phyloP scores from a whole-genome alignment of 805 yeast species.

The Ogataea thermomethanolica region DNA sequence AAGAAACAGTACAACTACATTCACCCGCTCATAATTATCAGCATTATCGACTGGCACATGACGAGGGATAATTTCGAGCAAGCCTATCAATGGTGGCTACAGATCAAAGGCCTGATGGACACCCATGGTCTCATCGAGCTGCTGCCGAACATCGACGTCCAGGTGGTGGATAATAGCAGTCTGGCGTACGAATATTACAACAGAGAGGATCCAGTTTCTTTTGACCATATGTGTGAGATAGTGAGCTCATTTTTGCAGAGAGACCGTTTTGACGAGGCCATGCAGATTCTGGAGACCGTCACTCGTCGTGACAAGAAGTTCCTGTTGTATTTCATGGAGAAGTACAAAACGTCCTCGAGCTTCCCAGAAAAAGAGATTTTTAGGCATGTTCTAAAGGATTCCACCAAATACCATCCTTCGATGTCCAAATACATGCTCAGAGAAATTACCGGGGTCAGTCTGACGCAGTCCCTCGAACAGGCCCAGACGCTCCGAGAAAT shows the following conservation, averaged over 20 bases:
- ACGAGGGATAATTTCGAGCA: constrained; percentile 23
- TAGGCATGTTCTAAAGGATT: constrained; percentile 9
- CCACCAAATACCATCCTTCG: constrained; percentile 13
- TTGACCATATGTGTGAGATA: constrained; percentile 25
- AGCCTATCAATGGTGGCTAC: constrained; percentile 34
- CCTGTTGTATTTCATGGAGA: constrained; percentile 20
- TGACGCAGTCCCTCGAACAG: constrained; percentile 19
- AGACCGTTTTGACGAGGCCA: constrained; percentile 19
- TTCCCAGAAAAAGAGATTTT: constrained; percentile 27
- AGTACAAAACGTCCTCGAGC: constrained; percentile 12
- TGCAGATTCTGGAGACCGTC: constrained; percentile 19
- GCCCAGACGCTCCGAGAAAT: constrained; percentile 23
- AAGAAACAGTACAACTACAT: constrained; percentile 32
- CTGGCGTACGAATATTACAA: constrained; percentile 29
- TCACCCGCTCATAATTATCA: constrained; percentile 35
- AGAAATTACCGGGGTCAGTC: constrained; percentile 13
- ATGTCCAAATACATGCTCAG: constrained; percentile 17
- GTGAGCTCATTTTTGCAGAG: constrained; percentile 21
- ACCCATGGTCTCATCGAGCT: constrained; percentile 23
- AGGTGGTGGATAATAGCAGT: constrained; percentile 20
- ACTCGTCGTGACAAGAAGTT: constrained; percentile 24
- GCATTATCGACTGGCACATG: constrained; percentile 35
- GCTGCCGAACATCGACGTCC: constrained; percentile 21
- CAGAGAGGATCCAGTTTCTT: constrained; percentile 27
- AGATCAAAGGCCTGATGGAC: constrained; percentile 26